Conservation (phyloP, 2,329 filamentous ascomycete genomes). For the Neofusicoccum kwambonambiense region DNA sequence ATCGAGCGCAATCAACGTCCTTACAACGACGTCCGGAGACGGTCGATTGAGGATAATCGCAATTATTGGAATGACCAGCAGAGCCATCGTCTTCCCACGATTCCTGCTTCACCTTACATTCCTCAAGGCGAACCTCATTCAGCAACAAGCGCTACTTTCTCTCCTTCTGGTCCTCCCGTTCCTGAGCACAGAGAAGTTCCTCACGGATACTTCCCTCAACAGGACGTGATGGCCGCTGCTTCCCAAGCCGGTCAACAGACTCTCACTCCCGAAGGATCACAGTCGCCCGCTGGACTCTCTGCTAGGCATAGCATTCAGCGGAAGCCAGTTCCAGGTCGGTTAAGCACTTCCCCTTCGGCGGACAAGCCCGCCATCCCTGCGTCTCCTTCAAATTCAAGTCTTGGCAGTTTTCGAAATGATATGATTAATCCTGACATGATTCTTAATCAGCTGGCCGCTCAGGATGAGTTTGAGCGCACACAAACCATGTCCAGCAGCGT, state of each 20-base stretch:
- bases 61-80: slow-evolving; percentile 24
- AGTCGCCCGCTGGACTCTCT: slow-evolving; percentile 13
- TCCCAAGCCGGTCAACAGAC: slow-evolving; percentile 22
- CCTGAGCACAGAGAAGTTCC: slow-evolving; percentile 34
- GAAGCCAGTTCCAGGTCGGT: slow-evolving; percentile 45
- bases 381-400: slow-evolving; percentile 43
- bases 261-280: slow-evolving; percentile 27
- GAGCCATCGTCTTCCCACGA: slow-evolving; percentile 43
- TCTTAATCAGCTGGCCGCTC: slow-evolving; percentile 39
- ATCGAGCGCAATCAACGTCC: slow-evolving; percentile 22
- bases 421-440: slow-evolving; percentile 45
- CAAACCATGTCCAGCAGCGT: slow-evolving; percentile 49
- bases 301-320: slow-evolving; percentile 27
- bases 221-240: slow-evolving; percentile 13
- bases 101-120: slow-evolving; percentile 46
- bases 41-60: slow-evolving; percentile 11
- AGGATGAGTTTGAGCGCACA: slow-evolving; percentile 22
- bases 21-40: background rate
- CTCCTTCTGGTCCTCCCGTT: slow-evolving; percentile 35
- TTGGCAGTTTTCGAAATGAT: slow-evolving; percentile 43
- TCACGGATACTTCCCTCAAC: slow-evolving; percentile 22
- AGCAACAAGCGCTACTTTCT: slow-evolving; percentile 23
- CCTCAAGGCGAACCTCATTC: slow-evolving; percentile 36
- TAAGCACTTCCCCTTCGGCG: slow-evolving; percentile 35
- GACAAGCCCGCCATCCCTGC: slow-evolving; percentile 29